Conservation (phyloP, 2,329 filamentous ascomycete species). For the Neurospora sp. region DNA sequence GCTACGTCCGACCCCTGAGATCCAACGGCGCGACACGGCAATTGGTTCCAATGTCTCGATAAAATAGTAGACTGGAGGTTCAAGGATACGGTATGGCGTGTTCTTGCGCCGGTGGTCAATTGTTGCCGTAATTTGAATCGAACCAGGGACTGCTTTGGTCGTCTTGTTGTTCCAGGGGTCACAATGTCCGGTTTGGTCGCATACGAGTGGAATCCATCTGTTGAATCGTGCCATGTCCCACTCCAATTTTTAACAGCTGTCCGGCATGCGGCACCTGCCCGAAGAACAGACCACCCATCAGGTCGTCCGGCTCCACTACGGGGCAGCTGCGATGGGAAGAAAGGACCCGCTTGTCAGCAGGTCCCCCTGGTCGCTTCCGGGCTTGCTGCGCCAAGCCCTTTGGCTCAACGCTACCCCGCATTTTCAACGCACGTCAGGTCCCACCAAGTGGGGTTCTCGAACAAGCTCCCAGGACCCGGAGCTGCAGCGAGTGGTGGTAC, state of each 20-base stretch:
- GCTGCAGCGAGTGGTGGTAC: not conserved
- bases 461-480: constrained; percentile 6
- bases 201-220: not conserved
- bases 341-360: not conserved
- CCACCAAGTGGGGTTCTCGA: constrained; percentile 8
- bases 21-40: not conserved
- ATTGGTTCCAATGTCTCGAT: not conserved
- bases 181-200: not conserved
- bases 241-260: not conserved
- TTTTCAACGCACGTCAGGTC: constrained; percentile 3
- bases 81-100: not conserved
- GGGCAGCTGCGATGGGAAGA: not conserved
- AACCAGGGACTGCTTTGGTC: not conserved
- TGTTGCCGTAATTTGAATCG: not conserved
- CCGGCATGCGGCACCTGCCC: not conserved
- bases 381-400: not conserved
- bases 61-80: not conserved
- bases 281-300: not conserved
- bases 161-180: not conserved
- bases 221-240: not conserved
- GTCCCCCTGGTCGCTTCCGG: not conserved
- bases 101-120: not conserved
- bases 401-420: constrained; percentile 12
- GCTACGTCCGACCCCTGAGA: not conserved
- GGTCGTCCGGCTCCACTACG: not conserved